Conservation (phyloP, 1,284 basidiomycete genomes). For the Coriolopsis trogii region DNA sequence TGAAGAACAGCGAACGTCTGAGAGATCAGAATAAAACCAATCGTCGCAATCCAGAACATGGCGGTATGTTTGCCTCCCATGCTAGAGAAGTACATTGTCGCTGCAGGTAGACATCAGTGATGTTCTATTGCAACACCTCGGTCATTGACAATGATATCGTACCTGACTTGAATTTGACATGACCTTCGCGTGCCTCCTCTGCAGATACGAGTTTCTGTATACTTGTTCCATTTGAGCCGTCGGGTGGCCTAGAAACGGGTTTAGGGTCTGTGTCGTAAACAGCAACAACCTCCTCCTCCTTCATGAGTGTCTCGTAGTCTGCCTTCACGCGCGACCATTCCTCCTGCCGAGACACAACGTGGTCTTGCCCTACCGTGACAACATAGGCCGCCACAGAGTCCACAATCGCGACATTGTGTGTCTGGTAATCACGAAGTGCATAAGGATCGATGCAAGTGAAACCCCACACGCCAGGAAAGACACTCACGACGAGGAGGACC, state of each 20-base stretch:
- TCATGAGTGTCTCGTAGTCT: slow-evolving; percentile 37
- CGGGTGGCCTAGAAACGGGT: too few species aligned
- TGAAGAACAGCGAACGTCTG: slow-evolving; percentile 17
- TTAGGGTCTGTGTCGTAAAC: slow-evolving; percentile 38
- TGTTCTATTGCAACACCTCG: not conserved
- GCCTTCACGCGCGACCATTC: slow-evolving; percentile 45
- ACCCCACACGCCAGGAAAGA: not conserved
- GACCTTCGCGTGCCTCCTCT: too few species aligned
- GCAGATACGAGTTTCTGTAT: too few species aligned
- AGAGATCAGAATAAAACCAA: slow-evolving; percentile 21
- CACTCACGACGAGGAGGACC: slow-evolving; percentile 66
- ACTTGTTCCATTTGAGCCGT: too few species aligned
- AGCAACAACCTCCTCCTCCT: slow-evolving; percentile 40
- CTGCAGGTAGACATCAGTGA: slow-evolving; percentile 7
- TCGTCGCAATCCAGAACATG: slow-evolving; percentile 35
- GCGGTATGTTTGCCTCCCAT: slow-evolving; percentile 30
- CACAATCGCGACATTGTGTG: slow-evolving; percentile 53
- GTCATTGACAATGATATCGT: too few species aligned
- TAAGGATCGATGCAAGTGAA: too few species aligned
- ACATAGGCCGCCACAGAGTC: slow-evolving; percentile 64
- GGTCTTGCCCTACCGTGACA: slow-evolving; percentile 58
- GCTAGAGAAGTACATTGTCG: slow-evolving; percentile 27
- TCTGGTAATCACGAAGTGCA: slow-evolving; percentile 7
- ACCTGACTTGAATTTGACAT: too few species aligned
- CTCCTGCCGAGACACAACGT: slow-evolving; percentile 49